Evolutionary conservation across 2,329 filamentous ascomycete genomes (phyloP), one percentile per base, ranked within the genome.

Genomic region (Beauveria australis): DNA sequence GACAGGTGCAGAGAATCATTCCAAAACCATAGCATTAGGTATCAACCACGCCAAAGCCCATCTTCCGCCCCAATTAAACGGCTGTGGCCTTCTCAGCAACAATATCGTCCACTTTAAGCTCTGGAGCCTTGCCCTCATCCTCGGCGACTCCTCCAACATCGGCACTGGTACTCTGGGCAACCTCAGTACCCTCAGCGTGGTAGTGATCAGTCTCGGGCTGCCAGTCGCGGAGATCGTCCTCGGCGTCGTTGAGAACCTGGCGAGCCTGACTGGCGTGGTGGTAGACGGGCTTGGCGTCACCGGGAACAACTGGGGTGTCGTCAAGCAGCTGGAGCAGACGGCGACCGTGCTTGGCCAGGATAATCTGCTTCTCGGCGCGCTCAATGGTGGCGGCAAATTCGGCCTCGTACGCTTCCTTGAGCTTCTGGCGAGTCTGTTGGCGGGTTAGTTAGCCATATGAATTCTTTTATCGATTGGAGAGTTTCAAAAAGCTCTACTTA

Each of bases 301-400:
- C 94, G 1, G 93, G 93, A 1, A 96, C 88, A 33, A 97, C 85
- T 0, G 94, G 91, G 0, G 87, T 88, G 72, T 97, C 93, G 68
- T 99, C 94, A 12, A 99, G 83, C 44, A 96, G 83, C 67, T 89
- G 86, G 60, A 99, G 74, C 41, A 99, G 83, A 48, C 91, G 87
- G 59, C 91, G 89, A 22, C 92, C 93, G 72, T 97, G 92, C 69
- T 89, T 90, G 61, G 94, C 93, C 18, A 99, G 83, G 63, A 99
- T 90, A 68, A 93, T 89, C 73, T 99, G 94, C 78, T 97, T 97
- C 79, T 97, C 94, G 26, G 92, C 92, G 37, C 93, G 89, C 79
- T 99, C 94, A 67, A 99, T 96, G 22, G 92, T 90, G 62, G 92
- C 92, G 18, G 89, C 85, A 65, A 96, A 90, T 72, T 97, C 92